A percentile compares a stretch with the other conserved stretches of the same genome.
Conservation (phyloP, 2,329 filamentous ascomycete species). For the Dothideomycetes sp. region DNA sequence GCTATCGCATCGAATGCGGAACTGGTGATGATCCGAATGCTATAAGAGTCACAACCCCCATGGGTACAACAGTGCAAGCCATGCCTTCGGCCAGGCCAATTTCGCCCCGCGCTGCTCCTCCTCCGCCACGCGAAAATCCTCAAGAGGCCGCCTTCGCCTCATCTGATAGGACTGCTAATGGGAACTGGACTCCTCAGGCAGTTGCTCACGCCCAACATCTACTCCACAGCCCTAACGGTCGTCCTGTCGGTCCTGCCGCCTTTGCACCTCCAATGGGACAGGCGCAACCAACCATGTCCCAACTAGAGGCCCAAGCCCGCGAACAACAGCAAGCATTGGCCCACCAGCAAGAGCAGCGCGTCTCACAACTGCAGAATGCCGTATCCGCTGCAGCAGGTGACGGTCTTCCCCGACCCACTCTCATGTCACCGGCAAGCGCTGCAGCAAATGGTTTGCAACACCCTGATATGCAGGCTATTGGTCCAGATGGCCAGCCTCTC, state of each 20-base stretch:
- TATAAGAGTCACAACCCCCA: conserved; percentile 92
- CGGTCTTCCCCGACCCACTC: conserved; percentile 35
- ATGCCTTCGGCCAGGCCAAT: conserved; percentile 52
- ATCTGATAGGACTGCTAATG: conserved; percentile 22
- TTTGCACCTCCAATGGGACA: conserved; percentile 25
- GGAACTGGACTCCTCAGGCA: conserved; percentile 33
- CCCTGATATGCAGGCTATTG: conserved; percentile 50
- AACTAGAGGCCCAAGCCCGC: conserved; percentile 21
- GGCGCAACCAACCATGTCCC: conserved; percentile 8
- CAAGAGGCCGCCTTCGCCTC: conserved; percentile 12
- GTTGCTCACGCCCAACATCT: conserved; percentile 27
- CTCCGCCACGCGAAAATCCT: conserved; percentile 3
- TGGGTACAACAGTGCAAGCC: conserved; percentile 90
- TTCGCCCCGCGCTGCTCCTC: conserved; percentile 32
- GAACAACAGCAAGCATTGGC: conserved; percentile 22
- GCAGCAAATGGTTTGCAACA: conserved; percentile 42
- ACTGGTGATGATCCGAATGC: conserved; percentile 89
- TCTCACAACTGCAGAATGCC: conserved; percentile 57
- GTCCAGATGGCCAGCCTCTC: conserved; percentile 45
- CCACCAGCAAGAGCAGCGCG: conserved; percentile 53
- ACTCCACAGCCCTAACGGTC: conserved; percentile 36
- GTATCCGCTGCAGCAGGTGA: conserved; percentile 49
- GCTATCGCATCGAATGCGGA: conserved; percentile 94
- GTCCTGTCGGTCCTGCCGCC: conserved; percentile 32
- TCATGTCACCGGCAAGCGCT: conserved; percentile 36